Conservation (phyloP, 345 rosid species). For the Geranium rotundifolium region DNA sequence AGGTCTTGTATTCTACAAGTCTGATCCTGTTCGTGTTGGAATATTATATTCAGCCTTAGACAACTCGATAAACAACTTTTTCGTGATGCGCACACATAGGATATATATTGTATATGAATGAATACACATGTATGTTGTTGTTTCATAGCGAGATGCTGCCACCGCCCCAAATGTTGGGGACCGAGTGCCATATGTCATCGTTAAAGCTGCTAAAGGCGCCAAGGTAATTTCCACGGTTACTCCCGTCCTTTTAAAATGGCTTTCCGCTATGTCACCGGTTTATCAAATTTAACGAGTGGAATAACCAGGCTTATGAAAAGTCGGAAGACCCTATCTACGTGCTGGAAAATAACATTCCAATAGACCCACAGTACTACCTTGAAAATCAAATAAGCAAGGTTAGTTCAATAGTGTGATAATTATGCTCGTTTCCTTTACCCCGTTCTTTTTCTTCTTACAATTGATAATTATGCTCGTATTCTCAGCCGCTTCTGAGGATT, state of each 20-base stretch:
- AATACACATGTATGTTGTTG: too few species aligned
- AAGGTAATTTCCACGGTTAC: constrained; percentile 39
- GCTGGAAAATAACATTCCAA: constrained; percentile 82
- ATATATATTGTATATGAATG: too few species aligned
- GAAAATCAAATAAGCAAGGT: constrained; percentile 98
- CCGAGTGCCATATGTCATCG: constrained; percentile 88
- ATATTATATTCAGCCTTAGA: too few species aligned
- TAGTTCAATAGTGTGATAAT: constrained; percentile 10
- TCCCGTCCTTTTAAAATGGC: constrained; percentile 1
- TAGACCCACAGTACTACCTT: constrained; percentile 85
- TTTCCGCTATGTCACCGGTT: background rate
- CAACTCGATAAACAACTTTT: too few species aligned
- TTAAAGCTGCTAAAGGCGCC: constrained; percentile 94
- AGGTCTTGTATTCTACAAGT: too few species aligned
- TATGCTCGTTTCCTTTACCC: background rate
- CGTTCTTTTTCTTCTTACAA: background rate
- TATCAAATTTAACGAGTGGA: constrained; percentile 3
- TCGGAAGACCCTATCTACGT: constrained; percentile 97
- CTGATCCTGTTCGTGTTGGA: too few species aligned
- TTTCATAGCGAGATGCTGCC: constrained; percentile 77
- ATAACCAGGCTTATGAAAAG: constrained; percentile 72
- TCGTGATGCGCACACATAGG: too few species aligned
- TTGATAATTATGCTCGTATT: constrained; percentile 11
- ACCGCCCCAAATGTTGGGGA: constrained; percentile 99
- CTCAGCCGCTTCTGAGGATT: constrained; percentile 87